Evolutionary conservation across 2,329 filamentous ascomycete genomes (phyloP), one percentile per base, ranked within the genome.

Genomic region (Orbilia blumenaviensis): DNA sequence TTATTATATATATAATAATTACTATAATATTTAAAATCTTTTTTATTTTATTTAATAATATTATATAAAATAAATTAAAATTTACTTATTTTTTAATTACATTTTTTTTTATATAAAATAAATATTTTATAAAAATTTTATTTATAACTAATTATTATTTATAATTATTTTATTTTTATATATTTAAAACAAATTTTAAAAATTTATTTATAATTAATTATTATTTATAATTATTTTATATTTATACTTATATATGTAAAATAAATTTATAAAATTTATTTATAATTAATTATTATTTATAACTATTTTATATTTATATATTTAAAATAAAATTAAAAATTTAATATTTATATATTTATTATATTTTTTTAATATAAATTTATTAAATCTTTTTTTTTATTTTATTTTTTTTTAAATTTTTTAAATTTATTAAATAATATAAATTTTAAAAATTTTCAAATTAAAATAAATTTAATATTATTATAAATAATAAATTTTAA

Each of bases 131-230:
- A 41, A 64, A n/a, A 32, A 32, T 32, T 32, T 32, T 32, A 32
- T 5, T 32, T 10, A 5, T 32, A 32, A 32, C 10, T 32, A 32
- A 4, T 32, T 32, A 32, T 32, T 32, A 32, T 32, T 32, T 69
- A 62, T 14, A 69, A 66, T 54, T 66, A 29, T 25, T 6, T 56
- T 32, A 50, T 66, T 27, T 52, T 32, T 32, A 32, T 32, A 32
- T 10, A 50, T 52, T 54, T n/a, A 32, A 66, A 54, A 66, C 29
- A 29, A 10, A 38, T 38, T 38, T n/a, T n/a, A n/a, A 32, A 32
- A 32, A 32, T 38, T 12, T 29, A 52, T 54, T 50, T 66, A 9
- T 7, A 23, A 10, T 66, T 54, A 29, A 46, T n/a, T 50, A n/a
- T n/a, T n/a, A n/a, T n/a, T n/a, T n/a, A n/a, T n/a, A n/a, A n/a